Evolutionary conservation across 352 stramenopile species (phyloP).

Genomic region (Phytophthora capsici): DNA sequence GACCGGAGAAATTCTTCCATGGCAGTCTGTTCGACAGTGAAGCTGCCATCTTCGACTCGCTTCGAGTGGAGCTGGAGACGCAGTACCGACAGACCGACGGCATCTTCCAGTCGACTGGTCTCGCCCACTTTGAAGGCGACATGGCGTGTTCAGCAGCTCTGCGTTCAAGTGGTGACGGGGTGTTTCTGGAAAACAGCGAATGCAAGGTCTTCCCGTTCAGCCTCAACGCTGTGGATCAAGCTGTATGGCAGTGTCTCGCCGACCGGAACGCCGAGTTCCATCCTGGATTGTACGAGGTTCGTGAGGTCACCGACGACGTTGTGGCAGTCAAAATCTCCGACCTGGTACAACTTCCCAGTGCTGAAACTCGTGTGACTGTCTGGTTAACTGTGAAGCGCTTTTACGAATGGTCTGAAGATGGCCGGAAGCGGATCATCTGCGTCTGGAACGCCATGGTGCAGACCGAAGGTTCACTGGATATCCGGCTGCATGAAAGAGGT

Average conservation of each 20-base stretch:
- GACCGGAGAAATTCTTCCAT: slow-evolving; percentile 17
- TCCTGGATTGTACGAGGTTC: slow-evolving; percentile 25
- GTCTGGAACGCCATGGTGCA: slow-evolving; percentile 46
- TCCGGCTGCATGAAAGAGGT: slow-evolving; percentile 40
- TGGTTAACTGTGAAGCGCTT: slow-evolving; percentile 34
- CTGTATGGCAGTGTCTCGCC: slow-evolving; percentile 36
- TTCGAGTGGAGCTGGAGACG: slow-evolving; percentile 30
- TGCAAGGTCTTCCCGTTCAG: slow-evolving; percentile 44
- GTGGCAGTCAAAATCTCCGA: slow-evolving; percentile 39
- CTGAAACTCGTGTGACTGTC: slow-evolving; percentile 36
- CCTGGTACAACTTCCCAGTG: slow-evolving; percentile 20
- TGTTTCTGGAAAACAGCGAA: slow-evolving; percentile 43
- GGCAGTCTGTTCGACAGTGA: slow-evolving; percentile 29
- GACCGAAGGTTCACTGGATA: slow-evolving; percentile 31
- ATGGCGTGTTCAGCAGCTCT: slow-evolving; percentile 21
- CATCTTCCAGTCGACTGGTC: slow-evolving; percentile 30
- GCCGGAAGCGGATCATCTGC: slow-evolving; percentile 25
- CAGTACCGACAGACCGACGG: slow-evolving; percentile 36
- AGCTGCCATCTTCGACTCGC: slow-evolving; percentile 39
- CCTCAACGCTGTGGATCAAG: slow-evolving; percentile 32
- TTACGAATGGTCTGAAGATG: slow-evolving; percentile 17
- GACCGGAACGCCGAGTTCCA: slow-evolving; percentile 25
- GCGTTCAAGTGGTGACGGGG: slow-evolving; percentile 10
- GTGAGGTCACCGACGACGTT: slow-evolving; percentile 20
- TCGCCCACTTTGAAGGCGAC: slow-evolving; percentile 38